phyloP scores from a whole-genome alignment of 805 yeast genomes.

The Candida parachauliodes region DNA sequence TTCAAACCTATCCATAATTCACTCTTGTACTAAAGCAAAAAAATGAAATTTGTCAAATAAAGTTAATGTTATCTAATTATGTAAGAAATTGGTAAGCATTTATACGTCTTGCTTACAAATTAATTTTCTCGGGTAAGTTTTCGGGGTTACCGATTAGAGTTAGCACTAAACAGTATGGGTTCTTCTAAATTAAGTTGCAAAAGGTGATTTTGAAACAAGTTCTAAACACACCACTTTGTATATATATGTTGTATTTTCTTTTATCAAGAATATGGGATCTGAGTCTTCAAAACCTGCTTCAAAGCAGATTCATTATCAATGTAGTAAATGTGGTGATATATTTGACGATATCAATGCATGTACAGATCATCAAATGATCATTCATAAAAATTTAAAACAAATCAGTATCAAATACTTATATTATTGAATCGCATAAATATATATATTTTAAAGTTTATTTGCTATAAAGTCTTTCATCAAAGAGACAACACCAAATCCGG shows the following conservation, averaged over 20 bases:
- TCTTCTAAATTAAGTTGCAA: too few relatives aligned
- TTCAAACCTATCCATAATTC: slow-evolving; percentile 5
- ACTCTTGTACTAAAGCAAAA: too few relatives aligned
- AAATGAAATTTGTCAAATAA: too few relatives aligned
- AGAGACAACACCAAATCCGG: slow-evolving; percentile 20
- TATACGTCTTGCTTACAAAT: too few relatives aligned
- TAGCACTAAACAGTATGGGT: too few relatives aligned
- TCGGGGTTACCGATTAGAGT: too few relatives aligned
- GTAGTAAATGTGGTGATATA: slow-evolving; percentile 1
- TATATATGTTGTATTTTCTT: too few relatives aligned
- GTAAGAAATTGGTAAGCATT: too few relatives aligned
- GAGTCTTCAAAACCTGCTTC: background rate
- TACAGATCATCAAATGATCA: background rate
- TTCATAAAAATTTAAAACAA: background rate
- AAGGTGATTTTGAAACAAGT: too few relatives aligned
- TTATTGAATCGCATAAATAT: background rate
- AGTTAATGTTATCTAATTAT: too few relatives aligned
- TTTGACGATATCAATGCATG: slow-evolving; percentile 1
- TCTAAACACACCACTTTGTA: too few relatives aligned
- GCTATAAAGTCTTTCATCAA: background rate
- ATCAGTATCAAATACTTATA: background rate
- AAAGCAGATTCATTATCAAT: background rate
- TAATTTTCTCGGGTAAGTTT: too few relatives aligned
- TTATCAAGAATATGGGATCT: slow-evolving; percentile 1
- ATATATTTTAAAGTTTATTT: background rate